phyloP scores from a whole-genome alignment of 2,329 filamentous ascomycete species.

The Shiraia sp. region DNA sequence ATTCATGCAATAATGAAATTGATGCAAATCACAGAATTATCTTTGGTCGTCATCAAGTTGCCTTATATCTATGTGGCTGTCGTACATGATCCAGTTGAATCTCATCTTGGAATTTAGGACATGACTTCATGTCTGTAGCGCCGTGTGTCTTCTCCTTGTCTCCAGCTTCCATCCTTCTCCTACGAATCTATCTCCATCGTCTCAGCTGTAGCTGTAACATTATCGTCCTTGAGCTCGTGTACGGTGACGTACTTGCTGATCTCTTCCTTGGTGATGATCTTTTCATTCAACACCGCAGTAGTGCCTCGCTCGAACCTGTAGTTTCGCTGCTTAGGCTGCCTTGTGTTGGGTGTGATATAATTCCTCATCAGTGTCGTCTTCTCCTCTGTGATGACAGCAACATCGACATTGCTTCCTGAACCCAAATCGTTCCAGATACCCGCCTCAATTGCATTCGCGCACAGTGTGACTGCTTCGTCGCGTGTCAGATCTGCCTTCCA shows the following conservation, averaged over 20 bases:
- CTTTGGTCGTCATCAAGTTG: slow-evolving; percentile 18
- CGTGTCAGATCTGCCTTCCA: slow-evolving; percentile 81
- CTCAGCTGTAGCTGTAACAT: slow-evolving; percentile 62
- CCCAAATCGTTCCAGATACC: slow-evolving; percentile 99
- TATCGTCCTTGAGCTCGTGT: slow-evolving; percentile 76
- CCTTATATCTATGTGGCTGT: slow-evolving; percentile 14
- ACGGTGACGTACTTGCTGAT: slow-evolving; percentile 93
- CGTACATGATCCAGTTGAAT: not conserved
- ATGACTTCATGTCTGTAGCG: slow-evolving; percentile 25
- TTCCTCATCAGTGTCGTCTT: slow-evolving; percentile 94
- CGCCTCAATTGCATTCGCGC: slow-evolving; percentile 84
- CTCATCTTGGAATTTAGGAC: slow-evolving; percentile 19
- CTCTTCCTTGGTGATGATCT: slow-evolving; percentile 91
- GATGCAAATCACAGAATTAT: not conserved
- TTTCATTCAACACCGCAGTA: slow-evolving; percentile 95
- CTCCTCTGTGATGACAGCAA: slow-evolving; percentile 91
- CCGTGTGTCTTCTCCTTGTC: slow-evolving; percentile 6
- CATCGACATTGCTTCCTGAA: slow-evolving; percentile 95
- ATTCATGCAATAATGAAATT: not conserved
- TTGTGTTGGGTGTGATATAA: slow-evolving; percentile 90
- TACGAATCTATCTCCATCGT: slow-evolving; percentile 67
- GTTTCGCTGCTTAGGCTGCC: slow-evolving; percentile 87
- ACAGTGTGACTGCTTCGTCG: slow-evolving; percentile 81
- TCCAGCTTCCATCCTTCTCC: not conserved
- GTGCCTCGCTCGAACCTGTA: slow-evolving; percentile 90